Conservation (phyloP, 139 green algal genomes). For the Tetraselmis striata region DNA sequence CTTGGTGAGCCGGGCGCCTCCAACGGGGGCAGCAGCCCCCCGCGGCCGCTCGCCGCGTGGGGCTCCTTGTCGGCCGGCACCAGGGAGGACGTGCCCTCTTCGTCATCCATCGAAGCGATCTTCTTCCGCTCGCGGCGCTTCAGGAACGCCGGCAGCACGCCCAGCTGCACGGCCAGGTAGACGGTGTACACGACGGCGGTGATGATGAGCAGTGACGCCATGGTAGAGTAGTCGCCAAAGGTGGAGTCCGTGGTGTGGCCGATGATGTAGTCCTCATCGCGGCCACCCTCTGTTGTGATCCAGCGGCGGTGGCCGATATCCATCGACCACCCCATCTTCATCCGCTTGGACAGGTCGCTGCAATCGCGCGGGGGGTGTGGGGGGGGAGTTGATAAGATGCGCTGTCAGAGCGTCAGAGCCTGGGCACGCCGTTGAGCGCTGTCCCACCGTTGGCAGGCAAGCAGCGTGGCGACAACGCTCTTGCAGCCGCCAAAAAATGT, state of each 20-base stretch:
- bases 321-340: not conserved
- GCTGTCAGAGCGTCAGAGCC: too few relatives aligned
- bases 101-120: not conserved
- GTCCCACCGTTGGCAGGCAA: too few relatives aligned
- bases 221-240: not conserved
- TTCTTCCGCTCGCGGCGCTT: not conserved
- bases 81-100: not conserved
- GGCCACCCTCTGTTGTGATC: not conserved
- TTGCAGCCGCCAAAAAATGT: too few relatives aligned
- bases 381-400: too few relatives aligned
- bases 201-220: not conserved
- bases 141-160: not conserved
- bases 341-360: not conserved
- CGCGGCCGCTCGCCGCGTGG: too few relatives aligned
- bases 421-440: too few relatives aligned
- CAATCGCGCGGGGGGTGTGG: too few relatives aligned
- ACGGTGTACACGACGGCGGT: not conserved
- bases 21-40: too few relatives aligned
- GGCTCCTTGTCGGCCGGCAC: too few relatives aligned
- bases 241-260: not conserved
- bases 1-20: too few relatives aligned
- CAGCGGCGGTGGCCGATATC: not conserved
- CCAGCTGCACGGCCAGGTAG: not conserved
- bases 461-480: too few relatives aligned
- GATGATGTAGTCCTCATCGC: not conserved